These are phyloP conservation scores for Apiosordaria backusii DNA, from an alignment of 495 filamentous ascomycete genomes.

Conservation along the genomic window DNA sequence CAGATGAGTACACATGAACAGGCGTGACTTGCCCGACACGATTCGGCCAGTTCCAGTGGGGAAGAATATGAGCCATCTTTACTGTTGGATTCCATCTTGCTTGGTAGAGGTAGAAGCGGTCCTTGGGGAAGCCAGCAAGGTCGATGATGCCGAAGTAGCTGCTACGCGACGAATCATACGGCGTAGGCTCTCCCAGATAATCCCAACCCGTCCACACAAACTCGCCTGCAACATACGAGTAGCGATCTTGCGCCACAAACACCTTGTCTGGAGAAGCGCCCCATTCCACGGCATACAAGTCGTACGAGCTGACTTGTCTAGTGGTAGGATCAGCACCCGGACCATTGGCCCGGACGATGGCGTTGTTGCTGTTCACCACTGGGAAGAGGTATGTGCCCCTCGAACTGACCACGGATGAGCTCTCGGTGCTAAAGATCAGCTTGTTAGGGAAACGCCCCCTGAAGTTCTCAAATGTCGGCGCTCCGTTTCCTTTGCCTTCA, in stretches of 20 bases:
- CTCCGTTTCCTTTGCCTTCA: slow-evolving; percentile 39
- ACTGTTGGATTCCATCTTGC: slow-evolving; percentile 44
- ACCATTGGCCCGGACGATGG: slow-evolving; percentile 6
- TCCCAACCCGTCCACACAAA: slow-evolving; percentile 53
- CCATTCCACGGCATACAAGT: slow-evolving; percentile 42
- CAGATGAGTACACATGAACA: slow-evolving; percentile 47
- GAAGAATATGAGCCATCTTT: slow-evolving; percentile 44
- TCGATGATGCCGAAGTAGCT: slow-evolving; percentile 50
- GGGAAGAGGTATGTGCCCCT: slow-evolving; percentile 51
- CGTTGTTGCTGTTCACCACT: slow-evolving; percentile 27
- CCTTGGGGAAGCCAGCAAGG: slow-evolving; percentile 51
- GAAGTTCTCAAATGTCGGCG: slow-evolving; percentile 35
- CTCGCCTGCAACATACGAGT: slow-evolving; percentile 45
- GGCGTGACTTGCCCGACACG: slow-evolving; percentile 45
- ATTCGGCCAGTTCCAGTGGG: slow-evolving; percentile 52
- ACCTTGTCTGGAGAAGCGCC: slow-evolving; percentile 48
- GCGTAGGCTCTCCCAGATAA: slow-evolving; percentile 50
- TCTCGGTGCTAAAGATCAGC: slow-evolving; percentile 45
- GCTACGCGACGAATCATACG: slow-evolving; percentile 41
- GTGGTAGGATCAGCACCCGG: slow-evolving; percentile 26
- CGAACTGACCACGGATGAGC: slow-evolving; percentile 40
- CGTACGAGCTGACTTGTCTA: slow-evolving; percentile 44
- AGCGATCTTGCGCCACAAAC: slow-evolving; percentile 42
- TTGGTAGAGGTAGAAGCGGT: slow-evolving; percentile 48
- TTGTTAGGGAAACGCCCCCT: slow-evolving; percentile 41